Conservation (phyloP, 441 rosid genomes). For the Arabidopsis hybrid region DNA sequence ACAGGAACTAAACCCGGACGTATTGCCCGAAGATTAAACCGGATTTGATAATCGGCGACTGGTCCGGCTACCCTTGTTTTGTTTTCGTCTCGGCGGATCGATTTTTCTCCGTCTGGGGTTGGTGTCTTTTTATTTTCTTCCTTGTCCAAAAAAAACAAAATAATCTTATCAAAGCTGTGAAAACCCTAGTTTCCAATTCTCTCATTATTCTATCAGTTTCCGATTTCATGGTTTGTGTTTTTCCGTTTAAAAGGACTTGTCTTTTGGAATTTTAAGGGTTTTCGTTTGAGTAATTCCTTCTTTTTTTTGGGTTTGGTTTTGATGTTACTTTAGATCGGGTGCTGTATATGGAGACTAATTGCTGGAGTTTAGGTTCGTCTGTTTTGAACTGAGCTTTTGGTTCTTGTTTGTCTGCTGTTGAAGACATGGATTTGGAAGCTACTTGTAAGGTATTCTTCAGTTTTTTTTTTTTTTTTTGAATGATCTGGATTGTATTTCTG, state of each 20-base stretch:
- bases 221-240: conserved; percentile 38
- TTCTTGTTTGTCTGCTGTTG: conserved; percentile 32
- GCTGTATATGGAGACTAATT: conserved; percentile 43
- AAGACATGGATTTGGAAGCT: conserved; percentile 79
- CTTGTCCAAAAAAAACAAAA: conserved; percentile 3
- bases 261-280: conserved; percentile 19
- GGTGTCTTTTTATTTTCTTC: neutral
- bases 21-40: conserved; percentile 50
- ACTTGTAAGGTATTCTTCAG: conserved; percentile 71
- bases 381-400: conserved; percentile 39
- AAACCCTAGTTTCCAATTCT: conserved; percentile 54
- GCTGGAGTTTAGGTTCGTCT: conserved; percentile 40
- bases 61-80: conserved; percentile 66
- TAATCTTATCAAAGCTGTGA: conserved; percentile 40
- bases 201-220: conserved; percentile 21
- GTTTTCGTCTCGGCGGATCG: conserved; percentile 44
- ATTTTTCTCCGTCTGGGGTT: conserved; percentile 48
- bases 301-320: conserved; percentile 18
- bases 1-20: conserved; percentile 80
- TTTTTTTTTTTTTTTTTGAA: neutral
- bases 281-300: conserved; percentile 29
- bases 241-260: conserved; percentile 5
- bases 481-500: conserved; percentile 3
- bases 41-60: conserved; percentile 78
- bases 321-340: conserved; percentile 50